These are phyloP conservation scores for Passalora sequoiae DNA, from an alignment of 2,329 filamentous ascomycete species.

Conservation along the genomic window DNA sequence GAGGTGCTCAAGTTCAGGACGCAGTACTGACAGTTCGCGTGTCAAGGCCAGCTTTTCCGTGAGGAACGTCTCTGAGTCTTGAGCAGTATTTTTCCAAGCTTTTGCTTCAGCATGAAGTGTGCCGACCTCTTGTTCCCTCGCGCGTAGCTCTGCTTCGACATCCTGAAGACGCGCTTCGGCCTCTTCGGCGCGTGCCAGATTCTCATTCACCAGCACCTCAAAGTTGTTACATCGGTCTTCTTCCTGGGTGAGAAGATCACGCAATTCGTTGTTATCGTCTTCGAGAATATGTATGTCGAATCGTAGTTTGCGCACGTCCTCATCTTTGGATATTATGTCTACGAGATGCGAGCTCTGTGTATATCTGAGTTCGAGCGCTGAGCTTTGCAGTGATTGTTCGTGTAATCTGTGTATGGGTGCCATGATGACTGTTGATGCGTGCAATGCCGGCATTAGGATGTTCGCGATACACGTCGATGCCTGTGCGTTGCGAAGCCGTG, in stretches of 20 bases:
- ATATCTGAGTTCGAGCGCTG: slow-evolving; percentile 63
- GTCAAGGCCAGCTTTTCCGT: slow-evolving; percentile 59
- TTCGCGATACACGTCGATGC: slow-evolving; percentile 3
- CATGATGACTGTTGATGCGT: slow-evolving; percentile 20
- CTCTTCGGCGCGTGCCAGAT: slow-evolving; percentile 44
- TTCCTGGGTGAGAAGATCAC: slow-evolving; percentile 56
- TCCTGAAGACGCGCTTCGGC: slow-evolving; percentile 42
- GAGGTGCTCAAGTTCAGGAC: slow-evolving; percentile 59
- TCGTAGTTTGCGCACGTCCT: slow-evolving; percentile 65
- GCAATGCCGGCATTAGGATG: slow-evolving; percentile 16
- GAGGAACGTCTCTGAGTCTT: slow-evolving; percentile 66
- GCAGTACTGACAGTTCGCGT: slow-evolving; percentile 54
- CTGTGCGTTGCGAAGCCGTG: background rate
- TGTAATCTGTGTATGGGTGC: slow-evolving; percentile 32
- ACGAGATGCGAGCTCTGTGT: slow-evolving; percentile 60
- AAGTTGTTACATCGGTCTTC: slow-evolving; percentile 57
- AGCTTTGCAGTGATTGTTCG: slow-evolving; percentile 49
- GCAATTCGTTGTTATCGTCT: slow-evolving; percentile 66
- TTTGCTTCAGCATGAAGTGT: slow-evolving; percentile 65
- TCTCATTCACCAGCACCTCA: slow-evolving; percentile 47
- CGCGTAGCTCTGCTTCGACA: slow-evolving; percentile 48
- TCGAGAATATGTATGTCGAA: slow-evolving; percentile 66
- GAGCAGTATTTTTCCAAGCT: slow-evolving; percentile 60
- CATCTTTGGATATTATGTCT: slow-evolving; percentile 66
- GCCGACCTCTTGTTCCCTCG: slow-evolving; percentile 51